phyloP scores from a whole-genome alignment of 345 rosid species.

The Cardamine occulta region DNA sequence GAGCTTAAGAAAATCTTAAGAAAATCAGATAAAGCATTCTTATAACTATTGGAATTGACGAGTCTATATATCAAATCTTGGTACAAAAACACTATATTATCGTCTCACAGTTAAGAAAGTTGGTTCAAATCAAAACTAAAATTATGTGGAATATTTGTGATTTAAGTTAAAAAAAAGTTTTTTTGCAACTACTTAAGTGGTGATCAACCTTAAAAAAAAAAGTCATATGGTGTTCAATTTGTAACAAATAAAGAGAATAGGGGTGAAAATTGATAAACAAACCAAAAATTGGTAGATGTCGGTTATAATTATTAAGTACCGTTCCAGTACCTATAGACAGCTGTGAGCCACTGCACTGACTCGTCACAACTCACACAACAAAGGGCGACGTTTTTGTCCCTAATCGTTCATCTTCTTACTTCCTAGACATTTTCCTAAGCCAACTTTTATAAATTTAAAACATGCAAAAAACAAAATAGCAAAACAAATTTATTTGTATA shows the following conservation, averaged over 20 bases:
- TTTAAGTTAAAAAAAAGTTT: not conserved
- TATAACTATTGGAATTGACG: not conserved
- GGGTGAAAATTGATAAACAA: not conserved
- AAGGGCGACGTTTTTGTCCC: slow-evolving; percentile 32
- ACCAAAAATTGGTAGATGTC: slow-evolving; percentile 23
- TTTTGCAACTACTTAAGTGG: not conserved
- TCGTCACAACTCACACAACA: slow-evolving; percentile 27
- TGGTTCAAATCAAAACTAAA: not conserved
- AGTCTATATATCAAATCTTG: not conserved
- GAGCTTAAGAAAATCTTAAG: not conserved
- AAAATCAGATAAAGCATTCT: not conserved
- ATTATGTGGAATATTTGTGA: not conserved
- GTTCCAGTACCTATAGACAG: slow-evolving; percentile 32
- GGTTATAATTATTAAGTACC: slow-evolving; percentile 29
- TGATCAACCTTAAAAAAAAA: not conserved
- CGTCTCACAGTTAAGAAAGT: not conserved
- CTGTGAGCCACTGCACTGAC: slow-evolving; percentile 38
- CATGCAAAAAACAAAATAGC: not conserved
- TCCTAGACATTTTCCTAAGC: slow-evolving; percentile 10
- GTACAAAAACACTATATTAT: not conserved
- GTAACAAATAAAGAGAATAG: not conserved
- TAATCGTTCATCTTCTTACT: slow-evolving; percentile 11
- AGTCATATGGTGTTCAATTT: not conserved
- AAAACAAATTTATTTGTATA: not conserved
- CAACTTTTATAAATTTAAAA: not conserved